Base-by-base conservation (phyloP, 1,284 basidiomycete genomes). In the Sphaerobolus stellatus region DNA sequence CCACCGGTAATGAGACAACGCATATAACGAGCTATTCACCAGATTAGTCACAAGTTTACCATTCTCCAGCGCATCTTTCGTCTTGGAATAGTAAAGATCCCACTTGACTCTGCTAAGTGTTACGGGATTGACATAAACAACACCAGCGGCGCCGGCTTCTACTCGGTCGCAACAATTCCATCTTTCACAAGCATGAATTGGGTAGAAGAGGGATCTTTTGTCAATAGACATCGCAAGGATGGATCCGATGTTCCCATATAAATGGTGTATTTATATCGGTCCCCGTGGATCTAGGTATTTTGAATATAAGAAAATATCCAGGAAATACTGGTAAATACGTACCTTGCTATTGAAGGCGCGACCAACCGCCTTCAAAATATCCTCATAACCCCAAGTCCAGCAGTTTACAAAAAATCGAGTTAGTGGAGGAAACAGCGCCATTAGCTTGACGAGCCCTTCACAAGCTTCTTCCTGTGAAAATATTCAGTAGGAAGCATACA, bases 361-460 rank as follows among this genome's bases (percentile, higher is more conserved):
- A 0, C 87, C 79, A 2, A 96, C 74, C 0, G 79, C 87, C 64
- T 92, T 91, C 28, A 94, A 74, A 16, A 93, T 73, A 44, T 93
- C 89, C 68, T 94, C 92, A 66, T 92, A 93, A 1, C 95, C 94
- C 85, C 90, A 94, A 0, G 94, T 97, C 94, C 95, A 98, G 0
- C 81, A 69, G 62, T 98, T 94, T 58, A 98, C 78, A 72, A 92
- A 98, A 72, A 98, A 96, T 47, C 82, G 75, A 0, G 86, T 87
- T 5, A 77, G 73, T 0, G 73, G 57, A 0, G 92, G 89, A 59
- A 86, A 90, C 8, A 83, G 63, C 5, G 74, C 72, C 70, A 96
- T 87, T 1, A 94, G 75, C 8, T 81, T 69, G 20, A 93, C 68
- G 3, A 95, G 71, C 4, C 85, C 88, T 27, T 73, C 62, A 1